Evolutionary conservation across 139 green algal species (phyloP), one percentile per base, ranked within the genome.

Genomic region (Chlamydomonas eustigma): DNA sequence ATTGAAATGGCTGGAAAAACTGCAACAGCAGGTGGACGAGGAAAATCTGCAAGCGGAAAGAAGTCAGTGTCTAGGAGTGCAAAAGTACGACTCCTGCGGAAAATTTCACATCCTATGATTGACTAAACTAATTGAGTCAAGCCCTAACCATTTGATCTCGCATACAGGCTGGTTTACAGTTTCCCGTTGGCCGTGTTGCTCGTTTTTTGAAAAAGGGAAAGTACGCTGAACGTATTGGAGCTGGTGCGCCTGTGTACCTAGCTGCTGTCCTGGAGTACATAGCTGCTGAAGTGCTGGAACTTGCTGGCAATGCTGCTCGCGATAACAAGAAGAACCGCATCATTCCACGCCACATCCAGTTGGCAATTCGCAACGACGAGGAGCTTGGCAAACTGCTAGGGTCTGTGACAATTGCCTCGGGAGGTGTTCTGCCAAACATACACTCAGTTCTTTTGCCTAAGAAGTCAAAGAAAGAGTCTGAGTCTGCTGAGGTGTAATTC

Each of bases 271-370:
- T 92, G 51, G 76, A 81, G 76, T 81, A 81, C 67, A 50, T 81
- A 2, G 8, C n/a, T 12, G 37, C 69, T 51, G 51, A 77, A 38
- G 68, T 77, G 69, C 65, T 80, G 75, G 92, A 97, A 85, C 84
- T 95, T 69, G 87, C 88, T 32, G 91, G 92, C 75, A 96, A 95
- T 78, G 93, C 93, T 50, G 88, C 92, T 50, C 86, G 92, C 50
- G 92, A 97, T 87, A 97, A 97, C 89, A 97, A 97, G 87, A 96
- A 97, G 90, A 95, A 86, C 50, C 89, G 92, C 75, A 97, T 97
- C 68, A 71, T 90, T 0, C 90, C 91, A 5, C 80, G 91, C 63
- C 91, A 97, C 82, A 95, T 97, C 80, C 91, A 97, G 87, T 85
- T 97, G 64, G 92, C 93, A 36, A 90, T 97, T 71, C 85, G 91